Base-by-base conservation (phyloP, 371 early-diverging fungal genomes). In the Spiromyces aspiralis region DNA sequence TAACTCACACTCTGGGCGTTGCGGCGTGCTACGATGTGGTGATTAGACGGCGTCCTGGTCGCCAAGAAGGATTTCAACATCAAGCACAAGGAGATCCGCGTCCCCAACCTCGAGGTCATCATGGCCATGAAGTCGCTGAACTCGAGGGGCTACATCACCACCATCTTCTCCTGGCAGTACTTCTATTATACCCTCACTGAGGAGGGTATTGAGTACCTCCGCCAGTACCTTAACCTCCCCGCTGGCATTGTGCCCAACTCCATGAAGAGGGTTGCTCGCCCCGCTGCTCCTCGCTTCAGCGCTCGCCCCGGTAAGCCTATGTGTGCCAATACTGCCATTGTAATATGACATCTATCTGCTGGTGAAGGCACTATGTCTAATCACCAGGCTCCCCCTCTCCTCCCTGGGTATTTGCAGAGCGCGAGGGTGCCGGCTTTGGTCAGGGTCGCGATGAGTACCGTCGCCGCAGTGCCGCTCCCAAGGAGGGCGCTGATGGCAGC, bases 131-230 rank as follows among this genome's bases (percentile, higher is more conserved):
- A 94, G 81, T 92, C 91, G 55, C 80, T 97, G 74, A 77, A 81
- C 69, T 97, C 98, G 66, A 86, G 83, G 70, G 94, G 90, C 64
- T 86, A 70, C 59, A 95, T 97, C 71, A 89, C 84, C 78, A 87
- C 87, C 69, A 86, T 84, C 68, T 98, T 98, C 88, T 91, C 92
- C 65, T 98, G 99, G 99, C 97, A 94, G 70, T 90, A 91, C 83
- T 97, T 88, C 78, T 98, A 98, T 87, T 98, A 96, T 81, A 88
- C 84, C 70, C 79, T 98, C 64, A 97, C 95, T 70, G 83, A 91
- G 70, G 87, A 85, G 74, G 98, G 98, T 76, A 92, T 97, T 67
- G 90, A 86, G 69, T 94, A 93, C 77, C 81, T 97, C 68, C 88
- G 98, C 72, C 86, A 87, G 78, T 87, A 82, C 81, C 84, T 97